Evolutionary conservation across 805 yeast genomes (phyloP).

Genomic region (Cyberlindnera amylophila): DNA sequence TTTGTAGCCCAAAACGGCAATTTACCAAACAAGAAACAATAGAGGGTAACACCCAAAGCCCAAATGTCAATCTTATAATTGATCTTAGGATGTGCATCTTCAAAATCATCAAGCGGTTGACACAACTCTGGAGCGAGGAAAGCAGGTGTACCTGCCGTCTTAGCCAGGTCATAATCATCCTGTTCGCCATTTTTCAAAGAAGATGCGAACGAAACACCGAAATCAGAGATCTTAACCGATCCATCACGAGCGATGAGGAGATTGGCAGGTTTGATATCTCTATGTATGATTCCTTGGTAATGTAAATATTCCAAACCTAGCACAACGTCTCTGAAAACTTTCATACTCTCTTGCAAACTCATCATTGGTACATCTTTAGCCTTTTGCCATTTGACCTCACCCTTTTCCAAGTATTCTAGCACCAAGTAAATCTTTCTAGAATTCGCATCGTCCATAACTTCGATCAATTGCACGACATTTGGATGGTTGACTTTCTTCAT

Average conservation of each 20-base stretch:
- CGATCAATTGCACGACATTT: constrained; percentile 81
- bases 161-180: constrained; percentile 79
- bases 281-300: constrained; percentile 83
- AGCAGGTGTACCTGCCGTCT: constrained; percentile 97
- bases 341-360: constrained; percentile 61
- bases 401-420: constrained; percentile 83
- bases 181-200: constrained; percentile 40
- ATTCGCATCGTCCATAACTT: constrained; percentile 81
- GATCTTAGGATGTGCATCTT: constrained; percentile 43
- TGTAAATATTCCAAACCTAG: constrained; percentile 89
- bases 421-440: constrained; percentile 87
- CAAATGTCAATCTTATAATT: constrained; percentile 91
- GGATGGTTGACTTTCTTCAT: constrained; percentile 91
- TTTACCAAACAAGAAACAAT: constrained; percentile 80
- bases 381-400: constrained; percentile 83
- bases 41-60: constrained; percentile 93
- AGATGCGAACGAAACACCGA: constrained; percentile 85
- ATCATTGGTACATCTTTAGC: constrained; percentile 61
- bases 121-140: constrained; percentile 95
- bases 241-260: constrained; percentile 65
- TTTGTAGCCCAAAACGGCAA: constrained; percentile 87
- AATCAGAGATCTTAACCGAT: constrained; percentile 89
- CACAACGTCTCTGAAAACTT: constrained; percentile 76
- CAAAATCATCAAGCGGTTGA: constrained; percentile 38
- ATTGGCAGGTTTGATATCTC: constrained; percentile 96